Evolutionary conservation across 2,329 filamentous ascomycete species (phyloP).

Genomic region (Hymenoscyphus infarciens): DNA sequence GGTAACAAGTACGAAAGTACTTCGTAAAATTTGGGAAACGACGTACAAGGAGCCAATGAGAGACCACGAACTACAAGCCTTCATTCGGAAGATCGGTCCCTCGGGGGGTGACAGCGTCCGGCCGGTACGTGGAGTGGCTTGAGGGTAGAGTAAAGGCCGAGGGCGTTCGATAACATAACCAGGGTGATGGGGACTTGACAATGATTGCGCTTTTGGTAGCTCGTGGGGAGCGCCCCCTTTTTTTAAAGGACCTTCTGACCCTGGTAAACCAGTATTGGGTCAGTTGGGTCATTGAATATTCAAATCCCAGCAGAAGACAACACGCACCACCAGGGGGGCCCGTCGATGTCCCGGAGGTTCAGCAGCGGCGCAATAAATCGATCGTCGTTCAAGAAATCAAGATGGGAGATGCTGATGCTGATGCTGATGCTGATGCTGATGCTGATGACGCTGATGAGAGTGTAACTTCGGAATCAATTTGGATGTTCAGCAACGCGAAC

Average conservation of each 20-base stretch:
- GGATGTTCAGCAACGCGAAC: neutral
- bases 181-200: neutral
- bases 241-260: neutral
- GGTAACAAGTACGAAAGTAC: neutral
- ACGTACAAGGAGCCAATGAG: constrained; percentile 1
- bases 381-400: neutral
- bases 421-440: neutral
- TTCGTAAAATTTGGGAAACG: neutral
- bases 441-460: neutral
- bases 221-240: neutral
- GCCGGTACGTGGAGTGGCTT: neutral
- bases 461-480: neutral
- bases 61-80: neutral
- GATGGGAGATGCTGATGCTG: neutral
- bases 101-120: neutral
- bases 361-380: neutral
- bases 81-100: neutral
- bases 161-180: neutral
- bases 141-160: neutral
- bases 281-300: neutral
- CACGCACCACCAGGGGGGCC: neutral
- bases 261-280: neutral
- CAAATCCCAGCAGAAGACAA: neutral
- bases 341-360: neutral
- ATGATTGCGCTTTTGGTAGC: neutral